A percentile compares a stretch with the other conserved stretches of the same genome.
These are phyloP conservation scores for Heteromeles arbutifolia DNA, from an alignment of 306 rosid genomes.

Conservation along the genomic window DNA sequence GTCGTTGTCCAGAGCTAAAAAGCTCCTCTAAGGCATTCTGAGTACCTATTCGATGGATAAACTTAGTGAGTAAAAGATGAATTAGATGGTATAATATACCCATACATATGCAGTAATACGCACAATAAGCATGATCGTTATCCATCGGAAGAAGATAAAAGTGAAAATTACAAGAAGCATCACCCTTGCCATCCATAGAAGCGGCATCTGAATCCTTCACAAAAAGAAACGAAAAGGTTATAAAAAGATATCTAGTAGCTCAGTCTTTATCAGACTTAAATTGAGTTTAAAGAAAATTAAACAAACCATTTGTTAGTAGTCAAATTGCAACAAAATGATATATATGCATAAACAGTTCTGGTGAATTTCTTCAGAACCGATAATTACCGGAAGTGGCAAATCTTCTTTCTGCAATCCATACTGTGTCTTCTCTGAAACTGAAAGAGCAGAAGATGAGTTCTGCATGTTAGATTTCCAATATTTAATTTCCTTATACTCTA, in stretches of 20 bases:
- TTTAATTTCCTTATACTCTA: conserved; percentile 8
- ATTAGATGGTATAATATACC: not conserved
- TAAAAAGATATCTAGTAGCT: not conserved
- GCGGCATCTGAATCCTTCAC: conserved; percentile 43
- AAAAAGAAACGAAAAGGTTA: not conserved
- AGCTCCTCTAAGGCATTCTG: conserved; percentile 31
- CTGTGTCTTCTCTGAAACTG: conserved; percentile 43
- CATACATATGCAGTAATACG: not conserved
- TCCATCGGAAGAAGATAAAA: not conserved
- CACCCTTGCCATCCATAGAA: conserved; percentile 32
- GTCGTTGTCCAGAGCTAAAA: conserved; percentile 26
- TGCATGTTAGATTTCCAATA: conserved; percentile 16
- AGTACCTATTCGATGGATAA: conserved; percentile 31
- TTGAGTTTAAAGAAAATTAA: not conserved
- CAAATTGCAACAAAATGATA: not conserved
- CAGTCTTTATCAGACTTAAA: not conserved
- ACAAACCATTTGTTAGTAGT: not conserved
- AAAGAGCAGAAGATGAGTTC: conserved; percentile 21
- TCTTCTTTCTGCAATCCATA: conserved; percentile 39
- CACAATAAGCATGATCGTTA: not conserved
- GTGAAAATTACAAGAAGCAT: conserved; percentile 13
- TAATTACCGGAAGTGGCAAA: conserved; percentile 26
- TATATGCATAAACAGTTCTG: not conserved
- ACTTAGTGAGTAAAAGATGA: conserved; percentile 5
- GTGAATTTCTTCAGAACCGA: conserved; percentile 40